Base-by-base conservation (phyloP, 1,284 basidiomycete species). In the Tilletia caries region DNA sequence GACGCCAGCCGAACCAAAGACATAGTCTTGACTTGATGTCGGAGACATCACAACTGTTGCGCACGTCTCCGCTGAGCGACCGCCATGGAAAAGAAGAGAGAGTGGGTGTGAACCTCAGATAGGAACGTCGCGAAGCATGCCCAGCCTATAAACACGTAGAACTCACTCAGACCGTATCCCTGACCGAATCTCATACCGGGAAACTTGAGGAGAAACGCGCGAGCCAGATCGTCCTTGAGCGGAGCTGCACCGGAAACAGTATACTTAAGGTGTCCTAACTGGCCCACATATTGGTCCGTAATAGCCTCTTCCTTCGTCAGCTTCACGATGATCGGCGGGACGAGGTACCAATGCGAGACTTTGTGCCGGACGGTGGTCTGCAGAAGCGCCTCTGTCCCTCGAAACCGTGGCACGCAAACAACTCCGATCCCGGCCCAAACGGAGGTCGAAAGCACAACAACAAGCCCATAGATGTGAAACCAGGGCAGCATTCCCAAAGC, bases 231-330 rank as follows among this genome's bases (percentile, higher is more conserved):
- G 33, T 83, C 77, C 8, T 77, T 77, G 65, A 77, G 54, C 0
- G 73, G 76, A 2, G 75, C 78, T 0, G 78, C 78, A 25, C 78
- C 78, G 12, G 76, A 74, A 76, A 80, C 75, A 32, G 76, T 70
- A 23, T 74, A 77, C 4, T 72, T 68, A 0, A 66, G 74, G 3
- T 74, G 34, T 10, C 71, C 71, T 8, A 66, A 67, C 6, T 74
- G 67, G 20, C 77, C 70, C 18, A 69, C 69, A 4, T 73, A 74
- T 37, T 66, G 60, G 29, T 60, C 37, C 54, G 43, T 60, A 2
- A 65, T 68, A 6, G 25, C 43, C 6, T 52, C 65, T 15, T 69
- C 65, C 66, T 74, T 74, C 37, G 65, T 64, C 12, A 71, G 68
- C 23, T 70, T 64, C 6, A 74, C 66, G 46, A 69, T 48, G 60